Base-by-base conservation (phyloP, 345 rosid genomes). In the Reutealis trisperma region DNA sequence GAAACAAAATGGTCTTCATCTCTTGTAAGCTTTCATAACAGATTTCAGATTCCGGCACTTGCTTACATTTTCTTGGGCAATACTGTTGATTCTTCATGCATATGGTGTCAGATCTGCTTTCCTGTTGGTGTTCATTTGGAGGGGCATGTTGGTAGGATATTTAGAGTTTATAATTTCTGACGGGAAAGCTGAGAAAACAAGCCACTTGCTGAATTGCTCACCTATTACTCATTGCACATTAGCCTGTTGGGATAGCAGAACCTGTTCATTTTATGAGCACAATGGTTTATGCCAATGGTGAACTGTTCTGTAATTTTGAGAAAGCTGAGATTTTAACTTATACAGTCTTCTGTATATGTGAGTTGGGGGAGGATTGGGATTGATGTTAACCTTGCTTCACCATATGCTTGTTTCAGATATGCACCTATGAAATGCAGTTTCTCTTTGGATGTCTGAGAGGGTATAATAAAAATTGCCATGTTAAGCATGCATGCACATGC, bases 401-500 rank as follows among this genome's bases (percentile, higher is more conserved):
- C 2, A 12, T 15, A 41, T 37, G 22, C 55, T n/a, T 42, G 10
- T 32, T 8, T 45, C 45, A 30, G 30, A 18, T 47, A 45, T 27
- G 19, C 7, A 73, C 65, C 45, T 21, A 41, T 45, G 30, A 49
- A 58, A 27, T 63, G 45, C 70, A 47, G 45, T 44, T 60, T 18
- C 54, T 67, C 47, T 67, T 45, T 10, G 57, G 25, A 30, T 41
- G 44, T 61, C 41, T 25, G 15, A 13, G 30, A 52, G 66, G 34
- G 7, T 52, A 69, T 19, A 25, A 44, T 74, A 52, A 34, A 8
- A 57, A 62, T 68, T 49, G 12, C 30, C 57, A 45, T 61, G 32
- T 58, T 63, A 25, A 63, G n/a, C 62, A 45, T 52, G n/a, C 22
- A 21, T 80, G 15, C 41, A 22, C 55, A 42, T 69, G 63, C 66